Evolutionary conservation across 202 grass and related monocot genomes (phyloP).

Genomic region (Cymbopogon flexuosus): DNA sequence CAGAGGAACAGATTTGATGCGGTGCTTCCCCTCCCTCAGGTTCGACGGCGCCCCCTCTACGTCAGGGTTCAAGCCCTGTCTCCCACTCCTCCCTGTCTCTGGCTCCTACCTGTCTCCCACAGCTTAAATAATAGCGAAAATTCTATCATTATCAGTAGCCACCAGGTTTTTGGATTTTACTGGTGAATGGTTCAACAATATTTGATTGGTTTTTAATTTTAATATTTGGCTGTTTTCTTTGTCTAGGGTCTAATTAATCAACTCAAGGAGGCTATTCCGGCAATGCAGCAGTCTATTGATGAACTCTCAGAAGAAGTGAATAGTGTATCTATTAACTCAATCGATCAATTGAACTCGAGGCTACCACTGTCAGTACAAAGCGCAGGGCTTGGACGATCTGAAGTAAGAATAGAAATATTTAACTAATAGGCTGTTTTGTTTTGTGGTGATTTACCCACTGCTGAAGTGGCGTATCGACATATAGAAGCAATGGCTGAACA

Average conservation of each 20-base stretch:
- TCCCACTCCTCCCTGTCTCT: no score
- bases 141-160: neutral
- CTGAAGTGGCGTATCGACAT: neutral
- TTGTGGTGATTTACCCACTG: slow-evolving; percentile 24
- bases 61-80: neutral
- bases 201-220: slow-evolving; percentile 38
- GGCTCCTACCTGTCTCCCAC: neutral
- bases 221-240: slow-evolving; percentile 33
- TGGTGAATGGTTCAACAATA: neutral
- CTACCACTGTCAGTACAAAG: slow-evolving; percentile 32
- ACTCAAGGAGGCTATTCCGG: slow-evolving; percentile 90
- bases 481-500: neutral
- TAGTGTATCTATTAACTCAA: slow-evolving; percentile 45
- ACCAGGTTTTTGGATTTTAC: slow-evolving; percentile 30
- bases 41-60: neutral
- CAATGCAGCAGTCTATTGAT: slow-evolving; percentile 85
- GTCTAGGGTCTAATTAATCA: slow-evolving; percentile 89
- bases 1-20: neutral
- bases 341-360: slow-evolving; percentile 55
- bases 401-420: slow-evolving; percentile 38
- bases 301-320: slow-evolving; percentile 88
- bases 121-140: neutral
- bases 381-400: slow-evolving; percentile 37
- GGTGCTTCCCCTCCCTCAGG: neutral
- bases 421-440: slow-evolving; percentile 24